A percentile compares a stretch with the other conserved stretches of the same genome.
phyloP scores from a whole-genome alignment of 768 basidiomycete species.

The Leccinum uliginosum region DNA sequence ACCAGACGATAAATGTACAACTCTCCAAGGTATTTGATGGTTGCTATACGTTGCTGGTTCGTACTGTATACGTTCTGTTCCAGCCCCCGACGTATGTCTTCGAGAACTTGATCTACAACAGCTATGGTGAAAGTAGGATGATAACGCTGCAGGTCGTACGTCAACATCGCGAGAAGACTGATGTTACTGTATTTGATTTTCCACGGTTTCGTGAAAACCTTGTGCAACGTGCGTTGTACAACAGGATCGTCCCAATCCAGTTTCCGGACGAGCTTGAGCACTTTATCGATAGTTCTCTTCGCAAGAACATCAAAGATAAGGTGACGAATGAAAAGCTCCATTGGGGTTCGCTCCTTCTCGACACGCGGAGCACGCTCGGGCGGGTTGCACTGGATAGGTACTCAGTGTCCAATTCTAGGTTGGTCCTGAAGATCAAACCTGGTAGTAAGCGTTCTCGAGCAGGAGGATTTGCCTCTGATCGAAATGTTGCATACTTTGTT shows the following conservation, averaged over 20 bases:
- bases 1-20: constrained; percentile 94
- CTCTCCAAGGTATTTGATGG: constrained; percentile 94
- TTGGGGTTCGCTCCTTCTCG: constrained; percentile 78
- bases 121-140: constrained; percentile 84
- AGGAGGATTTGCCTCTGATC: constrained; percentile 86
- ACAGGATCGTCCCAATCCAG: constrained; percentile 87
- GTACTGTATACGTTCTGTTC: constrained; percentile 94
- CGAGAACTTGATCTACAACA: constrained; percentile 91
- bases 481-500: constrained; percentile 89
- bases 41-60: constrained; percentile 89
- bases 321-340: constrained; percentile 93
- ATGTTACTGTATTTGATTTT: constrained; percentile 93
- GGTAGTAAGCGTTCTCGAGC: constrained; percentile 97
- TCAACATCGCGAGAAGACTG: constrained; percentile 85
- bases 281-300: constrained; percentile 94
- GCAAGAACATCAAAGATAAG: constrained; percentile 91
- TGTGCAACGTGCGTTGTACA: constrained; percentile 63
- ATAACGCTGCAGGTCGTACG: constrained; percentile 92
- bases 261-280: constrained; percentile 87
- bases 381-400: constrained; percentile 78
- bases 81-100: constrained; percentile 85
- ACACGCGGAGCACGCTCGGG: constrained; percentile 86
- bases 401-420: constrained; percentile 8
- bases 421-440: constrained; percentile 43
- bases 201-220: constrained; percentile 97